phyloP scores from a whole-genome alignment of 2,329 filamentous ascomycete genomes.

The Nemania diffusa region DNA sequence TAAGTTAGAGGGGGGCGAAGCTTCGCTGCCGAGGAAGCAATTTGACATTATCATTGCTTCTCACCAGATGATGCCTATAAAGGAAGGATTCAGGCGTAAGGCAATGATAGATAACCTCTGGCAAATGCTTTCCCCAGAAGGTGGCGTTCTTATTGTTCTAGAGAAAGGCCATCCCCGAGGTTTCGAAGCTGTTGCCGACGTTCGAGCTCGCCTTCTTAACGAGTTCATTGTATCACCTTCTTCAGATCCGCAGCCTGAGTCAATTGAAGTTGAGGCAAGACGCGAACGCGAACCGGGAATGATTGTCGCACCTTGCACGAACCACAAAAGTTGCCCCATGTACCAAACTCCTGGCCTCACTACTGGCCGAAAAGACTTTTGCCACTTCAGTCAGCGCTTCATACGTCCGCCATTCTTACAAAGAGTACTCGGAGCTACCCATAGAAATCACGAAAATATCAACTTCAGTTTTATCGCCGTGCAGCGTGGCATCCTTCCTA shows the following conservation, averaged over 20 bases:
- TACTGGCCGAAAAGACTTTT: conserved; percentile 85
- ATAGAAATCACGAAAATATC: conserved; percentile 88
- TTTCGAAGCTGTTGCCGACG: conserved; percentile 90
- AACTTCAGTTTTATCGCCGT: conserved; percentile 91
- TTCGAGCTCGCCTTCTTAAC: conserved; percentile 80
- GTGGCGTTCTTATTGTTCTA: conserved; percentile 85
- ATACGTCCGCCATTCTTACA: conserved; percentile 86
- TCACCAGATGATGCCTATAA: conserved; percentile 80
- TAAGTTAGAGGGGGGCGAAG: conserved; percentile 66
- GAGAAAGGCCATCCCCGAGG: conserved; percentile 93
- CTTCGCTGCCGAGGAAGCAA: conserved; percentile 73
- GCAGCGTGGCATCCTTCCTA: conserved; percentile 74
- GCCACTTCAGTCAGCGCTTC: conserved; percentile 90
- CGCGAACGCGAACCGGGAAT: conserved; percentile 68
- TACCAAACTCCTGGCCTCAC: conserved; percentile 77
- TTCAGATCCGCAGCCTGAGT: conserved; percentile 51
- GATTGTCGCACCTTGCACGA: conserved; percentile 84
- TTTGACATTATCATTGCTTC: conserved; percentile 93
- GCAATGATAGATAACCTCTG: conserved; percentile 88
- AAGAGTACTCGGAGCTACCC: conserved; percentile 72
- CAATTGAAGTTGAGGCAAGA: conserved; percentile 53
- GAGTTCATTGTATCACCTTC: conserved; percentile 63
- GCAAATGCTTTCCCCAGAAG: conserved; percentile 83
- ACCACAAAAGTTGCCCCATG: conserved; percentile 89
- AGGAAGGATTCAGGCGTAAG: conserved; percentile 80